These are phyloP conservation scores for Arthrobotrys megalospora DNA, from an alignment of 2,329 filamentous ascomycete genomes.

Conservation along the genomic window DNA sequence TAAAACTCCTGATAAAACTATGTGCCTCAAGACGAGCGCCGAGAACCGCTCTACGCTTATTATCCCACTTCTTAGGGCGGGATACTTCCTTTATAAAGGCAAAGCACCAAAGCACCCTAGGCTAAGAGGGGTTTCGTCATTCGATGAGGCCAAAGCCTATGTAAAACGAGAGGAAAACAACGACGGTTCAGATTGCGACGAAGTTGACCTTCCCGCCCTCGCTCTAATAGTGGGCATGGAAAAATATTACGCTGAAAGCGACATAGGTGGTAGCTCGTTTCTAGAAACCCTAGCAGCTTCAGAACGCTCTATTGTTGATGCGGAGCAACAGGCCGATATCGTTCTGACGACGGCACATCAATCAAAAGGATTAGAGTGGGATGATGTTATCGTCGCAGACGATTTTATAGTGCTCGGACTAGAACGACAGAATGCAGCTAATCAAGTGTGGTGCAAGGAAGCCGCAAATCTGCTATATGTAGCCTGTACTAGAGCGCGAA, in stretches of 20 bases:
- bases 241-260: constrained; percentile 30
- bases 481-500: constrained; percentile 53
- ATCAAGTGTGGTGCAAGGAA: constrained; percentile 24
- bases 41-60: constrained; percentile 44
- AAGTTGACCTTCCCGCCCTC: constrained; percentile 42
- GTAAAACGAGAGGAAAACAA: constrained; percentile 33
- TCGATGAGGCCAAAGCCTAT: constrained; percentile 55
- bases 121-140: constrained; percentile 36
- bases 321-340: constrained; percentile 53
- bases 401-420: constrained; percentile 47
- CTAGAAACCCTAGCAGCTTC: constrained; percentile 44
- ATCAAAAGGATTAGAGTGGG: constrained; percentile 62
- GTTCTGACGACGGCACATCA: constrained; percentile 61
- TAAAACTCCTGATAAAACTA: constrained; percentile 16
- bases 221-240: constrained; percentile 52
- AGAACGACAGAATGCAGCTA: neutral
- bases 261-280: constrained; percentile 33
- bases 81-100: constrained; percentile 50
- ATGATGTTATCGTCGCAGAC: constrained; percentile 59
- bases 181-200: constrained; percentile 45
- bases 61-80: constrained; percentile 42
- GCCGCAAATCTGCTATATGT: constrained; percentile 56
- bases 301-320: constrained; percentile 30
- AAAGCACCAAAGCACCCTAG: constrained; percentile 42
- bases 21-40: constrained; percentile 47